Evolutionary conservation across 371 early-diverging fungal species (phyloP).

Genomic region (Nosema muscidifuracis): DNA sequence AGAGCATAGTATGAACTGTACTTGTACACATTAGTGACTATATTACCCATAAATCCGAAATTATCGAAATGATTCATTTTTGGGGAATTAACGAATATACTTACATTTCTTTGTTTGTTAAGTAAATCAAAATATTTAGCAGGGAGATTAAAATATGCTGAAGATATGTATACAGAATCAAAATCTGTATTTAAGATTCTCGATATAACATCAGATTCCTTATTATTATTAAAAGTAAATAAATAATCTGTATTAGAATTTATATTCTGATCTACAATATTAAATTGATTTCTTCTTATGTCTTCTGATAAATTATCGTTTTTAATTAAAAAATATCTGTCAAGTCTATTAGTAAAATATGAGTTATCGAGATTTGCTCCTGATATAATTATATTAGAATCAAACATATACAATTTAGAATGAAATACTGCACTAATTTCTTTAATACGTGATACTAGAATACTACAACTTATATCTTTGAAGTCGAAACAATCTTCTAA

Average conservation of each 20-base stretch:
- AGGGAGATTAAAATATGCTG: conserved; percentile 55
- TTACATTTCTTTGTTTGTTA: conserved; percentile 8
- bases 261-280: neutral
- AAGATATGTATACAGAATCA: conserved; percentile 31
- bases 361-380: conserved; percentile 51
- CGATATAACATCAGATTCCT: conserved; percentile 27
- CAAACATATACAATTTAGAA: conserved; percentile 48
- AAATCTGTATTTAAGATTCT: conserved; percentile 16
- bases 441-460: conserved; percentile 22
- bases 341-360: conserved; percentile 50
- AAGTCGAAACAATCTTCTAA: conserved; percentile 7
- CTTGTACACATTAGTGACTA: conserved; percentile 34
- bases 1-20: conserved; percentile 28
- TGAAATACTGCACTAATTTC: conserved; percentile 48
- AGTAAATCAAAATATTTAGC: conserved; percentile 27
- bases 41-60: conserved; percentile 10
- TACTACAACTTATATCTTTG: neutral
- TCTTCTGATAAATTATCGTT: neutral
- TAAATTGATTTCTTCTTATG: neutral
- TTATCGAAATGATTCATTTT: conserved; percentile 39
- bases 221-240: conserved; percentile 1
- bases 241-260: neutral
- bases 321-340: conserved; percentile 29
- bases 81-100: conserved; percentile 20
- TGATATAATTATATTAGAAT: conserved; percentile 39